Conservation (phyloP, 139 green algal species). For the Chlorella sp. region DNA sequence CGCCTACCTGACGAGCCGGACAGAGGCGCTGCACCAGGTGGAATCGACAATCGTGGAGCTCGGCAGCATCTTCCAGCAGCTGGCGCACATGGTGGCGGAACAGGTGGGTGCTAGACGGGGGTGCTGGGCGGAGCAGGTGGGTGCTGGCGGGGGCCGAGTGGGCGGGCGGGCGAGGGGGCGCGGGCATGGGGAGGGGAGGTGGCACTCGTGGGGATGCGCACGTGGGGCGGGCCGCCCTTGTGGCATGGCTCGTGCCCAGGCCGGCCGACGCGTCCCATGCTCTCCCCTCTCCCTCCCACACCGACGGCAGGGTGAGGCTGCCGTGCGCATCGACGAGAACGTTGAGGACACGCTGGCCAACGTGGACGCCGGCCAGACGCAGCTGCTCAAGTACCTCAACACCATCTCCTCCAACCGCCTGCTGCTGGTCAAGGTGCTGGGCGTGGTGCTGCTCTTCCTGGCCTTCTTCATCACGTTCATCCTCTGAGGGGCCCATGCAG, state of each 20-base stretch:
- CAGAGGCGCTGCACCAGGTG: constrained; percentile 91
- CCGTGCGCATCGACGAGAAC: constrained; percentile 97
- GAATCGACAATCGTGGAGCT: constrained; percentile 97
- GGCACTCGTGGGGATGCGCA: too few species aligned
- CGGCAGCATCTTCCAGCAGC: constrained; percentile 97
- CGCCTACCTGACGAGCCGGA: constrained; percentile 58
- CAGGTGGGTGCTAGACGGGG: too few species aligned
- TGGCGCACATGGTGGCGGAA: constrained; percentile 88
- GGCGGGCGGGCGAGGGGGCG: too few species aligned
- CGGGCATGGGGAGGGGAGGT: too few species aligned
- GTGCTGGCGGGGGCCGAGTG: too few species aligned
- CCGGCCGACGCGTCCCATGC: too few species aligned
- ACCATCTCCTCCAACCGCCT: constrained; percentile 91
- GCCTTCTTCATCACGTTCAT: constrained; percentile 88
- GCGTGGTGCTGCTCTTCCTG: constrained; percentile 77
- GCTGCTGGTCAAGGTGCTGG: constrained; percentile 88
- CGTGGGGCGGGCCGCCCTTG: too few species aligned
- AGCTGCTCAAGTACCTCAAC: constrained; percentile 97
- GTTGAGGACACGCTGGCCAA: constrained; percentile 94
- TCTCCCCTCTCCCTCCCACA: too few species aligned
- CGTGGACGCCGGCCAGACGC: constrained; percentile 92
- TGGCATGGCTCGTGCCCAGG: too few species aligned
- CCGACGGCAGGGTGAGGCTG: constrained; percentile 94
- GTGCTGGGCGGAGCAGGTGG: too few species aligned
- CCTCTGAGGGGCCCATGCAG: too few species aligned